Evolutionary conservation across 148 eudicot species (phyloP).

Genomic region (Diospyros lotus): DNA sequence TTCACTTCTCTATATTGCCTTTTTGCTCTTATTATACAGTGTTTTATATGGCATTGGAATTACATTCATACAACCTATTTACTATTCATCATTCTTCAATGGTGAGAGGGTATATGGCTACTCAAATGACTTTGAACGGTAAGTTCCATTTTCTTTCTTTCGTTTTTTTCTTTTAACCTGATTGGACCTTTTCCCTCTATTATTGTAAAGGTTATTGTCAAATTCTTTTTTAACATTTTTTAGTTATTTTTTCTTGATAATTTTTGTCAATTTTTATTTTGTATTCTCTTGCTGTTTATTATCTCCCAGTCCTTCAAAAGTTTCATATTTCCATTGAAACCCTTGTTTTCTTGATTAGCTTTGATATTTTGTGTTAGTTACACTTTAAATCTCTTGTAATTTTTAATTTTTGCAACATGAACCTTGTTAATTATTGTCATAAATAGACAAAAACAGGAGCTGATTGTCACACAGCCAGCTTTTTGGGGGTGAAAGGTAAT

Average conservation of each 20-base stretch:
- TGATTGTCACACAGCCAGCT: no score
- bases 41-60: conserved; percentile 60
- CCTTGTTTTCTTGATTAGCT: neutral
- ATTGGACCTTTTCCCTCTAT: neutral
- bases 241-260: neutral
- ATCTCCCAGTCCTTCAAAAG: neutral
- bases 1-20: neutral
- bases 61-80: conserved; percentile 61
- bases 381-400: no score
- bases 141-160: neutral
- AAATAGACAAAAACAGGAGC: no score
- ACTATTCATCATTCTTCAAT: conserved; percentile 52
- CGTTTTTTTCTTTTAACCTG: neutral
- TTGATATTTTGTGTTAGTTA: neutral
- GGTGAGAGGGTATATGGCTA: conserved; percentile 54
- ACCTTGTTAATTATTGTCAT: no score
- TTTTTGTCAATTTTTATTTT: neutral
- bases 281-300: neutral
- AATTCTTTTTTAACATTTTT: neutral
- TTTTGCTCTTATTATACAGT: conserved; percentile 28
- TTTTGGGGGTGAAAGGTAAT: no score
- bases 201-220: neutral
- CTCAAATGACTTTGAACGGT: conserved; percentile 70
- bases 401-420: no score
- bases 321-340: neutral